These are phyloP conservation scores for Kodamaea plutei DNA, from an alignment of 1,139 yeast genomes.

Conservation along the genomic window DNA sequence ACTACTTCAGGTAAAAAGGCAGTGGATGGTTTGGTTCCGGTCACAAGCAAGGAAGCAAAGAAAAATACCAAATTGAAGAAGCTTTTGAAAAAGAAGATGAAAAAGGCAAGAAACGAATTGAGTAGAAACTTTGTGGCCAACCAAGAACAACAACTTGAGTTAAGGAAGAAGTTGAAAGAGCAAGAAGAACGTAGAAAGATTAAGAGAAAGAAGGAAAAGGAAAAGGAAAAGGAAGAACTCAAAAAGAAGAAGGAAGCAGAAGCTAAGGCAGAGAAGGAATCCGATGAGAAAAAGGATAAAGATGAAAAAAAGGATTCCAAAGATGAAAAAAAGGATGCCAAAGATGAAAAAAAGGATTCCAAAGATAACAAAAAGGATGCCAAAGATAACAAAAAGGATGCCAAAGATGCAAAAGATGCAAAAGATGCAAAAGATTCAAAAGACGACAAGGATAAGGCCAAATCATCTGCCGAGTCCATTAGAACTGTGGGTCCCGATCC, in stretches of 20 bases:
- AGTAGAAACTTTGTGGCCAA: constrained; percentile 30
- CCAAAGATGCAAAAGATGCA: neutral
- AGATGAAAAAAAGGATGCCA: constrained; percentile 1
- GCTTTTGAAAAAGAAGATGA: constrained; percentile 23
- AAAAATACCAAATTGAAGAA: constrained; percentile 26
- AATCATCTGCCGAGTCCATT: neutral
- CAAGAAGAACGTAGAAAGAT: constrained; percentile 6
- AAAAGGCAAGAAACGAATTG: constrained; percentile 27
- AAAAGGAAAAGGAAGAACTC: constrained; percentile 2
- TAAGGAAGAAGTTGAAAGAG: constrained; percentile 15
- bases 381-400: constrained; percentile 3
- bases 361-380: constrained; percentile 2
- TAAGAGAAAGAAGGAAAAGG: constrained; percentile 6
- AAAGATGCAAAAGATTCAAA: constrained; percentile 1
- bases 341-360: constrained; percentile 1
- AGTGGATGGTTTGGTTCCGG: neutral
- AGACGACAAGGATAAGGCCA: constrained; percentile 4
- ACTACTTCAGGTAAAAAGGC: neutral
- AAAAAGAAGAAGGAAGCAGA: constrained; percentile 4
- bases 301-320: constrained; percentile 3
- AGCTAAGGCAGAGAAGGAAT: neutral
- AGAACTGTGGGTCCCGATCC: constrained; percentile 14
- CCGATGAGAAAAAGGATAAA: neutral
- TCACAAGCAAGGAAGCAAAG: constrained; percentile 13
- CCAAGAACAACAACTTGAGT: constrained; percentile 21